Percentiles rank a stretch among this genome's conserved stretches.
Evolutionary conservation across 2,329 filamentous ascomycete species (phyloP).

Genomic region (Xylaria multiplex): DNA sequence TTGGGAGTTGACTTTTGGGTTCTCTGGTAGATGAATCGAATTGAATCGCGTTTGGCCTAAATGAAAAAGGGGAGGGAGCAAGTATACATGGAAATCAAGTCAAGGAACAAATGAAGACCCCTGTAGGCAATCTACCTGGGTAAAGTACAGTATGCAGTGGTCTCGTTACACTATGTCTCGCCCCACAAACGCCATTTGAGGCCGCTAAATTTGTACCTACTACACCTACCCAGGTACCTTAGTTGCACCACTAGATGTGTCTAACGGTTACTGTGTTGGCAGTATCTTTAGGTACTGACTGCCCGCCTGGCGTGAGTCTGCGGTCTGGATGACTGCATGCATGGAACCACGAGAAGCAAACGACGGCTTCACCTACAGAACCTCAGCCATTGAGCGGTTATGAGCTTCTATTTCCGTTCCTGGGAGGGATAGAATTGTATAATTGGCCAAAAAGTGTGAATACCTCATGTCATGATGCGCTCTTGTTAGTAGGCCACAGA

Average conservation of each 20-base stretch:
- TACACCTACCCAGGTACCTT: too few relatives aligned
- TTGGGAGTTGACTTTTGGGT: not conserved
- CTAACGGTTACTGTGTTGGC: not conserved
- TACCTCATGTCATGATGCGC: not conserved
- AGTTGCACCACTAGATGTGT: not conserved
- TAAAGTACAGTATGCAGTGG: too few relatives aligned
- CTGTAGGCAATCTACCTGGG: too few relatives aligned
- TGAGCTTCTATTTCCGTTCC: too few relatives aligned
- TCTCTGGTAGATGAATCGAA: not conserved
- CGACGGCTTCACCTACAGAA: not conserved
- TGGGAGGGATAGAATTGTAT: too few relatives aligned
- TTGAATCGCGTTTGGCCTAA: not conserved
- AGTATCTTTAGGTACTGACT: too few relatives aligned
- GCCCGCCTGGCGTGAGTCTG: too few relatives aligned
- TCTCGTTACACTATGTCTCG: too few relatives aligned
- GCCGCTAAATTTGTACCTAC: not conserved
- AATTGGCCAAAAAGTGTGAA: not conserved
- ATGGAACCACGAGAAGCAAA: slow-evolving; percentile 4
- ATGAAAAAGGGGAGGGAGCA: not conserved
- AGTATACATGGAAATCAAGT: not conserved
- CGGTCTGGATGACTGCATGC: too few relatives aligned
- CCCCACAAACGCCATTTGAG: too few relatives aligned
- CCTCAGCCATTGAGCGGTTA: not conserved
- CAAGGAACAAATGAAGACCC: too few relatives aligned
- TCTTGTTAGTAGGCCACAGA: not conserved